Base-by-base conservation (phyloP, 257 asterid genomes). In the Echium plantagineum region DNA sequence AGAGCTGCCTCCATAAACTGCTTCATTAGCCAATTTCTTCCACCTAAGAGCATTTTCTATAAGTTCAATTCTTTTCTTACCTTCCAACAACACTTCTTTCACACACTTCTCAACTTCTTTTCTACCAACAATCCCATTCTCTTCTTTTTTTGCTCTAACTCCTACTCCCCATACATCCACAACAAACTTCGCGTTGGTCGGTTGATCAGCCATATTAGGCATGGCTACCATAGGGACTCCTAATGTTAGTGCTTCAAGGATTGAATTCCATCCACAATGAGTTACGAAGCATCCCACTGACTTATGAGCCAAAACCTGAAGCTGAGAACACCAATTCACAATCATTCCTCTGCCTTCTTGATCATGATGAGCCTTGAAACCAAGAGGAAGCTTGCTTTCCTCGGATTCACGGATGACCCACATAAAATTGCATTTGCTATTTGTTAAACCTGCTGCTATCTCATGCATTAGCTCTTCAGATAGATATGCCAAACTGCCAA, bases 201-300 rank as follows among this genome's bases (percentile, higher is more conserved):
- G 59, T 55, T 72, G 77, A 59, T 72, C 73, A 18, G 35, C 60
- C 57, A 22, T 21, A 20, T 52, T 63, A 13, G 73, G 70, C 67
- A 63, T 55, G 16, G 70, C 63, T 52, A 72, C 63, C 69, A 69
- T 69, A 3, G 68, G 65, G 13, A 72, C 67, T 2, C 77, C 77
- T 3, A 56, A 55, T 9, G 67, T 46, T 21, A 72, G 32, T 15
- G 67, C 66, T 57, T 72, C 76, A 0, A 72, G 58, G 1, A 69
- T 72, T 3, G 72, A 72, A 63, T 72, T 72, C 77, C 77, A 72
- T 28, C 77, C 79, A 66, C 72, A 66, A 15, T 70, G 79, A 30
- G 75, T 74, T 56, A 66, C 16, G 32, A 74, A 74, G 58, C 72
- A 74, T 5, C 62, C 67, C 16, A 70, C 62, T 0, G 75, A 61